Base-by-base conservation (phyloP, 768 basidiomycete species). In the Pleurotus djamor region DNA sequence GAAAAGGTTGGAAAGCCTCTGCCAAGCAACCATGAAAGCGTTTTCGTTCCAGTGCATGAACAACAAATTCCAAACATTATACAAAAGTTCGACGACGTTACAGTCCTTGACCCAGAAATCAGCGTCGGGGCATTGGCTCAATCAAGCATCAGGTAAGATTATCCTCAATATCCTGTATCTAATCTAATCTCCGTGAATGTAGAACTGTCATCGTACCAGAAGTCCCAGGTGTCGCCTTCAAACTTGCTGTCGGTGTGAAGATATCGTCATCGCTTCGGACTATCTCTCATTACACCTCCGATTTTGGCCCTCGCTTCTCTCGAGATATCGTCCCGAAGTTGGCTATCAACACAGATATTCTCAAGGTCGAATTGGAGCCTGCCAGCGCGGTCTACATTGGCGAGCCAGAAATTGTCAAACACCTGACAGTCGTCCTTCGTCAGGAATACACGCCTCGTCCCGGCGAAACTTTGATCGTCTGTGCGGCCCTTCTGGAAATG, bases 181-280 rank as follows among this genome's bases (percentile, higher is more conserved):
- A 17, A 38, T 36, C 43, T 41, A 50, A 21, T 35, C 48, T 52
- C 36, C 50, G 45, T 55, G 49, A 21, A 48, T 48, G 47, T 48
- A 83, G 83, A 60, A 84, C 83, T 32, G 75, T 84, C 32, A 65
- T 77, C 6, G 65, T 83, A 17, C 76, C 80, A 4, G 77, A 78
- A 37, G 71, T 80, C 38, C 76, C 74, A 16, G 74, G 74, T 16
- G 69, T 79, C 50, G 76, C 82, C 7, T 64, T 84, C 12, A 86
- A 85, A 62, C 63, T 85, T 32, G 74, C 83, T 5, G 75, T 86
- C 57, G 81, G 81, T 12, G 81, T 85, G 57, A 82, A 79, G 61
- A 81, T 86, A 59, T 84, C 84, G 16, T 86, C 83, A 17, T 74
- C 81, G 1, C 69, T 85, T 47, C 74, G 84, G 52, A 86, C 84